A percentile compares a stretch with the other conserved stretches of the same genome.
phyloP scores from a whole-genome alignment of 805 yeast genomes.

The Yarrowia bubula region DNA sequence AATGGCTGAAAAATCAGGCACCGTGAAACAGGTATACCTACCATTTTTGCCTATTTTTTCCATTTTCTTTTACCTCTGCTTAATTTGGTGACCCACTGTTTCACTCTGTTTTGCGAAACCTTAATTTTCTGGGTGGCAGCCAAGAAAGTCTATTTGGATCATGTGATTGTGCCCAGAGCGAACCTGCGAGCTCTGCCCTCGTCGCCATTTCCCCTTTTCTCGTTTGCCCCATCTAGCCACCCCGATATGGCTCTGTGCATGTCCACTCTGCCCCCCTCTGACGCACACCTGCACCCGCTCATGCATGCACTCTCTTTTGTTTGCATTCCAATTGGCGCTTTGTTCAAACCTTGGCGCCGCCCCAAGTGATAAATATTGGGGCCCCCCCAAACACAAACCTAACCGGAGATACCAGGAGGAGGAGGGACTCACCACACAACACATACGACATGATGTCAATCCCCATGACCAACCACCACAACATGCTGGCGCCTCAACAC shows the following conservation, averaged over 20 bases:
- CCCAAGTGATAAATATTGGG: conserved; percentile 17
- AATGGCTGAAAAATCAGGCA: background rate
- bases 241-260: no score
- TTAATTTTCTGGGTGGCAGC: background rate
- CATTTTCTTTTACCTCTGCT: no score
- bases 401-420: conserved; percentile 21
- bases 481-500: background rate
- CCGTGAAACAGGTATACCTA: background rate
- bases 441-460: conserved; percentile 1
- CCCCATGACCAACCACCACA: conserved; percentile 18
- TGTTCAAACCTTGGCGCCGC: conserved; percentile 19
- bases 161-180: conserved; percentile 19
- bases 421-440: background rate
- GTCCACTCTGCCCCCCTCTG: conserved; percentile 20
- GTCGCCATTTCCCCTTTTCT: no score
- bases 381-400: conserved; percentile 11
- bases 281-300: conserved; percentile 1
- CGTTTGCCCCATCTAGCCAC: no score
- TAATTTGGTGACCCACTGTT: background rate
- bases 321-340: conserved; percentile 26
- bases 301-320: conserved; percentile 19
- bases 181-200: no score
- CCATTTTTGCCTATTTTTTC: background rate
- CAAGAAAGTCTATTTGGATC: conserved; percentile 7
- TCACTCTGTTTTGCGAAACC: background rate